Conservation (phyloP, 192 early-diverging fungal species). For the Backusella macrospora region DNA sequence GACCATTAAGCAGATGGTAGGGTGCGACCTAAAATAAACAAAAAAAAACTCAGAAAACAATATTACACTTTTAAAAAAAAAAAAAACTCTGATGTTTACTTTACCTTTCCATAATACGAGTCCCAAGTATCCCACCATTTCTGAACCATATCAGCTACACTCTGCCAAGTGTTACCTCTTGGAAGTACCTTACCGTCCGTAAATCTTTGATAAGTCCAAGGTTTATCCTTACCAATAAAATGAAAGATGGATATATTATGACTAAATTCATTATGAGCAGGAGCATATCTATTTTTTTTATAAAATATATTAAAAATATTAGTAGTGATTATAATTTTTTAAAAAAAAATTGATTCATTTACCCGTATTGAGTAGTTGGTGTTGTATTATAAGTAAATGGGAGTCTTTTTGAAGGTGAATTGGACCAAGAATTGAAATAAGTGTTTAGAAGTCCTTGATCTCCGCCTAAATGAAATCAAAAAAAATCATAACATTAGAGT, state of each 20-base stretch:
- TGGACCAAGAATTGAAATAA: conserved; percentile 82
- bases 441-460: conserved; percentile 95
- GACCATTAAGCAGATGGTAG: conserved; percentile 8
- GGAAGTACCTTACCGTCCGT: conserved; percentile 60
- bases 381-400: conserved; percentile 94
- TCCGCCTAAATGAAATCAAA: conserved; percentile 59
- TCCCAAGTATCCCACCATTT: conserved; percentile 80
- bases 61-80: neutral
- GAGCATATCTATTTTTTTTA: conserved; percentile 56
- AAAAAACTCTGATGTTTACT: conserved; percentile 5
- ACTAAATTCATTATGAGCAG: conserved; percentile 78
- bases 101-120: conserved; percentile 48
- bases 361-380: conserved; percentile 78
- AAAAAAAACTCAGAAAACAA: neutral
- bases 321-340: neutral
- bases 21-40: conserved; percentile 13
- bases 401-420: conserved; percentile 62
- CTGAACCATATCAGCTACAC: conserved; percentile 59
- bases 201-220: conserved; percentile 81
- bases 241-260: conserved; percentile 80
- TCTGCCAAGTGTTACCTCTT: conserved; percentile 49
- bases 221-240: conserved; percentile 89
- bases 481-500: neutral
- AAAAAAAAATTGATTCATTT: conserved; percentile 15
- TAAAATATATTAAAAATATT: neutral